Base-by-base conservation (phyloP, 176 grass and related monocot species). In the Musa troglodytarum region DNA sequence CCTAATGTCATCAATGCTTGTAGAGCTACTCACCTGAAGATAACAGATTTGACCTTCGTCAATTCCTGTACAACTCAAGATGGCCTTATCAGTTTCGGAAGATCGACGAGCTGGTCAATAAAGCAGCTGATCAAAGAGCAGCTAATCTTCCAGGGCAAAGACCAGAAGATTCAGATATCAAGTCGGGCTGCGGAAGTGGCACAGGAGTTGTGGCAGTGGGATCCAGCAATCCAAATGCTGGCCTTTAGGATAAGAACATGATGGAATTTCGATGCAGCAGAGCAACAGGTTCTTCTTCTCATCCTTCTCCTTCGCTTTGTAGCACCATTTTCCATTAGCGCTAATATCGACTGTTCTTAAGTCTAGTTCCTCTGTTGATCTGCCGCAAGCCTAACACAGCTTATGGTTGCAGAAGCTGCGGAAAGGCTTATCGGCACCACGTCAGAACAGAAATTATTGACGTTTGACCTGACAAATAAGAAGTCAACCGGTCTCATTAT, bases 21-120 rank as follows among this genome's bases (percentile, higher is more conserved):
- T 72, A 98, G 95, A 98, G 95, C 81, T 98, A 98, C 87, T 98
- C 95, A n/a, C 95, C 95, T 1, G 95, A 98, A 59, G 95, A 98
- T 24, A 93, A 98, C 75, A 85, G 90, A 78, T 98, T 89, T 26
- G 95, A 98, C 70, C 86, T 98, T 63, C 88, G 95, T 72, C 95
- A 98, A 50, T 98, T 98, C 78, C 65, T 98, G 26, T 98, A 98
- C 86, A 98, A 93, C 80, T 78, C 86, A 54, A 84, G 82, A 76
- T 98, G 95, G 95, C 76, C 90, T 11, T 91, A 80, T 24, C 95
- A 98, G 80, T 98, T 98, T 74, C 86, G 84, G 23, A 93, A 91
- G 81, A 98, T 98, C 17, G 89, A 93, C 57, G 78, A 93, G 71
- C 88, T 98, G 19, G 95, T 85, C 43, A 75, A 87, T 72, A 88